Evolutionary conservation across 371 early-diverging fungal genomes (phyloP).

Genomic region (Lichtheimia ramosa): DNA sequence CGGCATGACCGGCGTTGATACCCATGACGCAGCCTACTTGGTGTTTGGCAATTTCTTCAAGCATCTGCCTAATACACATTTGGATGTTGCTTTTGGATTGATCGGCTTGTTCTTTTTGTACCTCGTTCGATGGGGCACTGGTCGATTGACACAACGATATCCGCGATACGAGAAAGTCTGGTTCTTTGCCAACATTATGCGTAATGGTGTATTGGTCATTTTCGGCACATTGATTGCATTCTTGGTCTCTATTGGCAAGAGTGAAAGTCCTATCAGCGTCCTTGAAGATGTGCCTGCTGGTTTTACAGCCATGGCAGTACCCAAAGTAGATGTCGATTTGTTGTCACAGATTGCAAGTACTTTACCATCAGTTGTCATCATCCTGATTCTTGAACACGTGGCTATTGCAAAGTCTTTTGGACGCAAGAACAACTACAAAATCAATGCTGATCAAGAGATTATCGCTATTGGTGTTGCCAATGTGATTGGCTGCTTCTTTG

Average conservation of each 20-base stretch:
- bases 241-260: slow-evolving; percentile 37
- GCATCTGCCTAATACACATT: slow-evolving; percentile 37
- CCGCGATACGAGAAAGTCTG: slow-evolving; percentile 39
- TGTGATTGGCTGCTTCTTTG: slow-evolving; percentile 77
- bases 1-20: slow-evolving; percentile 67
- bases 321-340: slow-evolving; percentile 36
- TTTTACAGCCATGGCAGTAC: slow-evolving; percentile 57
- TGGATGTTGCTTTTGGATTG: slow-evolving; percentile 56
- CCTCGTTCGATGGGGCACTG: slow-evolving; percentile 31
- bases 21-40: slow-evolving; percentile 54
- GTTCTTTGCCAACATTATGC: slow-evolving; percentile 53
- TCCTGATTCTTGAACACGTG: slow-evolving; percentile 81
- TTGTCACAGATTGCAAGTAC: slow-evolving; percentile 49
- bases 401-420: slow-evolving; percentile 84
- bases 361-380: slow-evolving; percentile 65
- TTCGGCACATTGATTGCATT: slow-evolving; percentile 45
- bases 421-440: slow-evolving; percentile 61
- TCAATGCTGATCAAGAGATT: slow-evolving; percentile 80
- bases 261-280: slow-evolving; percentile 48
- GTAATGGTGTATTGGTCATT: slow-evolving; percentile 48
- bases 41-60: slow-evolving; percentile 58
- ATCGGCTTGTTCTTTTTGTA: slow-evolving; percentile 44
- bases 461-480: slow-evolving; percentile 86
- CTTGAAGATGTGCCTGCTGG: slow-evolving; percentile 73
- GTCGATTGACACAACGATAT: slow-evolving; percentile 31